These are phyloP conservation scores for Chalara sp. DNA, from an alignment of 2,329 filamentous ascomycete species.

Conservation along the genomic window DNA sequence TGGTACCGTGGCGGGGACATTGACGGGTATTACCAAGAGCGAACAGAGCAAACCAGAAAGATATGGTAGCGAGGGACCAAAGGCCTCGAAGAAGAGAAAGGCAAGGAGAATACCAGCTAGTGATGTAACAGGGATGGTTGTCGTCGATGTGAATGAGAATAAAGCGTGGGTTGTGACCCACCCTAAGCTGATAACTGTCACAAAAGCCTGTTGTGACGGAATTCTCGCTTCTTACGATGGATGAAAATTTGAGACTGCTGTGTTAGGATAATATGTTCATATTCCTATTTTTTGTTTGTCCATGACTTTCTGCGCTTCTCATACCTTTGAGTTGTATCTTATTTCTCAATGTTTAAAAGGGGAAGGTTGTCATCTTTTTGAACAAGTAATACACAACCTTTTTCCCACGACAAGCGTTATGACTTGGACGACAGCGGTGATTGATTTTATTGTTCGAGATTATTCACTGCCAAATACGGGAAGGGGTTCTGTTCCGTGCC, in stretches of 20 bases:
- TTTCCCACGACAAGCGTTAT: too few species aligned
- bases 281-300: too few species aligned
- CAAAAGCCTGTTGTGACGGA: background rate
- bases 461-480: too few species aligned
- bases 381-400: too few species aligned
- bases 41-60: background rate
- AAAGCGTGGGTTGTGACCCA: background rate
- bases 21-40: background rate
- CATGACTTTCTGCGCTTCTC: background rate
- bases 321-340: background rate
- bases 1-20: background rate
- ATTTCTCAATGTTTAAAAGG: background rate
- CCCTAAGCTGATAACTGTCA: background rate
- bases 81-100: background rate
- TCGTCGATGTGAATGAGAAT: background rate
- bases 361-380: background rate
- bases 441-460: too few species aligned
- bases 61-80: background rate
- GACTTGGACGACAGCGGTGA: too few species aligned
- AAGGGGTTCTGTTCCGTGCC: too few species aligned
- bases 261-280: too few species aligned
- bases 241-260: too few species aligned
- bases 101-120: background rate
- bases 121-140: background rate
- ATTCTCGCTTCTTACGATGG: background rate